phyloP scores from a whole-genome alignment of 108 stramenopile genomes.

The Cyclotella sp. region DNA sequence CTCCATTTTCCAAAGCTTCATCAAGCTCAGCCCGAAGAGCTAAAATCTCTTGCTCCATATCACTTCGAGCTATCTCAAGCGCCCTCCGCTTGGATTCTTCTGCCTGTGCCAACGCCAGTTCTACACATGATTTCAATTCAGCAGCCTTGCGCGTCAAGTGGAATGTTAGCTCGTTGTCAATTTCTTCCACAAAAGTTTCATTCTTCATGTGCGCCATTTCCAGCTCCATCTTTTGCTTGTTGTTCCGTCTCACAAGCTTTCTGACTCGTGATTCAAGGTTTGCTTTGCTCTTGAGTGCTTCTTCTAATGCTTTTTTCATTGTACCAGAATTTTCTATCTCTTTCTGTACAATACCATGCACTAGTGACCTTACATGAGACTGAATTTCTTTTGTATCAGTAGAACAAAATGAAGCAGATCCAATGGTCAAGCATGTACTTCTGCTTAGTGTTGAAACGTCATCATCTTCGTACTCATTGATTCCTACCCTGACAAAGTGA shows the following conservation, averaged over 20 bases:
- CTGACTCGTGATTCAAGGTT: conserved; percentile 16
- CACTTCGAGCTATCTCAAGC: conserved; percentile 9
- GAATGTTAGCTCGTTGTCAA: conserved; percentile 22
- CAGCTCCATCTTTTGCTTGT: conserved; percentile 16
- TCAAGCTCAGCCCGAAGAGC: conserved; percentile 24
- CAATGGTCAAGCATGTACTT: conserved; percentile 9
- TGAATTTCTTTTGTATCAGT: conserved; percentile 19
- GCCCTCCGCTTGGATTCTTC: conserved; percentile 32
- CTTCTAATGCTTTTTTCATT: conserved; percentile 30
- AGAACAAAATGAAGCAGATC: conserved; percentile 16
- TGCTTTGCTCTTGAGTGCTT: conserved; percentile 14
- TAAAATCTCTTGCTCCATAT: conserved; percentile 31
- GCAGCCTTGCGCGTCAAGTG: conserved; percentile 29
- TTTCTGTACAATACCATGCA: conserved; percentile 4
- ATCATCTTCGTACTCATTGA: background rate
- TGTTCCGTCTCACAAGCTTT: conserved; percentile 19
- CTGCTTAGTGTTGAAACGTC: conserved; percentile 13
- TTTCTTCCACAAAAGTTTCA: conserved; percentile 12
- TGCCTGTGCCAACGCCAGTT: conserved; percentile 18
- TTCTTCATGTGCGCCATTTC: background rate
- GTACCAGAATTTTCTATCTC: conserved; percentile 20
- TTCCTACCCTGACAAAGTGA: background rate
- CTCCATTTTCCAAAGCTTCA: conserved; percentile 13
- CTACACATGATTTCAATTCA: conserved; percentile 22
- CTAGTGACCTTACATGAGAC: conserved; percentile 19